A percentile compares a stretch with the other conserved stretches of the same genome.
phyloP scores from a whole-genome alignment of 2,329 filamentous ascomycete species.

The Raffaelea deltoideospora region DNA sequence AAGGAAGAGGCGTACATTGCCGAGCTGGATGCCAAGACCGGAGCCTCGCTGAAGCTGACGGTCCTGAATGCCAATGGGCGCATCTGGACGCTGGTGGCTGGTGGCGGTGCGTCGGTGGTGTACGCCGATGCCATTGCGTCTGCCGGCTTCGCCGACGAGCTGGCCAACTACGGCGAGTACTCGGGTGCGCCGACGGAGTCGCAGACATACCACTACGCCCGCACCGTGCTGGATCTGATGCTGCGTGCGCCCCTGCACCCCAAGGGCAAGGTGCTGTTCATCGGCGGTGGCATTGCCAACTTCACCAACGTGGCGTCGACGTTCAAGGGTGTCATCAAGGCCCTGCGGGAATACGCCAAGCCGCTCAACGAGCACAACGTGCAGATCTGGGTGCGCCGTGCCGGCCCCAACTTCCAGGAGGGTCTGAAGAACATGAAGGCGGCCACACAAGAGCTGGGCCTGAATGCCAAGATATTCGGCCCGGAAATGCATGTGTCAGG shows the following conservation, averaged over 20 bases:
- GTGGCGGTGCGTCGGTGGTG: slow-evolving; percentile 98
- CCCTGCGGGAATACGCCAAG: slow-evolving; percentile 76
- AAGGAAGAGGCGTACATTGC: slow-evolving; percentile 99
- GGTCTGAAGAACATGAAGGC: slow-evolving; percentile 99
- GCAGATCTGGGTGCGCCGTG: slow-evolving; percentile 84
- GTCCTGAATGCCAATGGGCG: slow-evolving; percentile 84
- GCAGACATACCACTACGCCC: slow-evolving; percentile 97
- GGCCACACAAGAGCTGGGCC: slow-evolving; percentile 81
- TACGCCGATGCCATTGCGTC: slow-evolving; percentile 98
- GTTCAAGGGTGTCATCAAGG: slow-evolving; percentile 99
- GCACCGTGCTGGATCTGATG: slow-evolving; percentile 94
- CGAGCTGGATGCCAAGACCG: slow-evolving; percentile 97
- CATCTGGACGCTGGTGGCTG: slow-evolving; percentile 95
- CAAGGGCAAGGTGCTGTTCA: slow-evolving; percentile 97
- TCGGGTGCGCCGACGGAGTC: slow-evolving; percentile 97
- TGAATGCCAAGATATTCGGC: slow-evolving; percentile 51
- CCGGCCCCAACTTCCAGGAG: slow-evolving; percentile 98
- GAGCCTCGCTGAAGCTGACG: slow-evolving; percentile 95
- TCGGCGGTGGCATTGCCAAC: slow-evolving; percentile 99
- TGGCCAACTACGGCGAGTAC: slow-evolving; percentile 99
- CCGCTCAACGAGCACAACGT: slow-evolving; percentile 90
- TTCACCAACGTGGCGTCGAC: slow-evolving; percentile 99
- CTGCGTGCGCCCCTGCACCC: slow-evolving; percentile 72
- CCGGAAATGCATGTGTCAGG: slow-evolving; percentile 92
- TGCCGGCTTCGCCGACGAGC: slow-evolving; percentile 83